These are phyloP conservation scores for Glycine tomentella DNA, from an alignment of 306 rosid genomes.

Conservation along the genomic window DNA sequence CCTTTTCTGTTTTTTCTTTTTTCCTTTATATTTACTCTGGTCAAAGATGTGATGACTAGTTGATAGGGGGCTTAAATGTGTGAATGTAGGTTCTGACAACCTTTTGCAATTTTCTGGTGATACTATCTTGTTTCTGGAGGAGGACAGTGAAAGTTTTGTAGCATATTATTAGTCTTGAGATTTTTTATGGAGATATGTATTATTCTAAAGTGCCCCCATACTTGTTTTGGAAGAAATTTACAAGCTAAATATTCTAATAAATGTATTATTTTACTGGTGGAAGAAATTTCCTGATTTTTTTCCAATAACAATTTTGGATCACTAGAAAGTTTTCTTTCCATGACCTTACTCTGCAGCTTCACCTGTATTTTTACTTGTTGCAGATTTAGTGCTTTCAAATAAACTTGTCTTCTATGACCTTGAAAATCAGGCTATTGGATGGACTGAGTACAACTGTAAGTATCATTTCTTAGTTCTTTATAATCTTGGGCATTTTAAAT, in stretches of 20 bases:
- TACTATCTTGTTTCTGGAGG: no score
- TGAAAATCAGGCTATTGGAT: constrained; percentile 85
- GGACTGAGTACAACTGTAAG: constrained; percentile 98
- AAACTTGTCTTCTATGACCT: constrained; percentile 92
- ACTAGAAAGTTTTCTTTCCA: constrained; percentile 27
- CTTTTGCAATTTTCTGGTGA: no score
- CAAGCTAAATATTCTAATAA: background rate
- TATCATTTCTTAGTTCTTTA: constrained; percentile 31
- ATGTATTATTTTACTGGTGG: constrained; percentile 21
- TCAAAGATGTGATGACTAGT: no score
- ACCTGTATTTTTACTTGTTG: constrained; percentile 43
- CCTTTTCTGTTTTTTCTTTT: no score
- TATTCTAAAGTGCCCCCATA: no score
- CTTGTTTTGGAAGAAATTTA: background rate
- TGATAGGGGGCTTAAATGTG: no score
- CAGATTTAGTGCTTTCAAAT: constrained; percentile 95
- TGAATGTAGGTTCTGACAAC: no score
- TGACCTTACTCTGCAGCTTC: constrained; percentile 26
- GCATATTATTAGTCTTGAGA: no score
- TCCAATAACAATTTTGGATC: background rate
- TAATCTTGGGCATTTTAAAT: background rate
- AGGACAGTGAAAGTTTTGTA: no score
- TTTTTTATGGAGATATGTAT: no score
- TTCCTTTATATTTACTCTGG: no score
- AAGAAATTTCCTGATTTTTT: constrained; percentile 11